Conservation (phyloP, 2,329 filamentous ascomycete species). For the Nemania abortiva region DNA sequence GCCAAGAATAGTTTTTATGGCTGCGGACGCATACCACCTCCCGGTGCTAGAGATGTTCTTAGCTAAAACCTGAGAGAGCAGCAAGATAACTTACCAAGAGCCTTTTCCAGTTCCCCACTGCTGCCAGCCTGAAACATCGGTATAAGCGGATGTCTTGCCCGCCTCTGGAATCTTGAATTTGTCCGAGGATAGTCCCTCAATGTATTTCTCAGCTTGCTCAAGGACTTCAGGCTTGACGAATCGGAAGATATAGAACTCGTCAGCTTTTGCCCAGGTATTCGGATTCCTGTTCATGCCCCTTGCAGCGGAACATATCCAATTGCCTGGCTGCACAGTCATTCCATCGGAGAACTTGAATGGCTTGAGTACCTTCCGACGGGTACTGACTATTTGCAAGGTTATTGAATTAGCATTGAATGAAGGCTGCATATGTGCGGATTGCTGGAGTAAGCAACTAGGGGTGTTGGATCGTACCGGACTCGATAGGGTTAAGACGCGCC, state of each 20-base stretch:
- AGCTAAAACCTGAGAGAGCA: no score
- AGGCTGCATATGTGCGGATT: no score
- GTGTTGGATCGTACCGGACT: not conserved
- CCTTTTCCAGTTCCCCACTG: not conserved
- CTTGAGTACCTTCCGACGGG: not conserved
- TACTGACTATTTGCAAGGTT: not conserved
- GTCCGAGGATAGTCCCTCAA: not conserved
- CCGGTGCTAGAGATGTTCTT: conserved; percentile 16
- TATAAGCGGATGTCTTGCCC: not conserved
- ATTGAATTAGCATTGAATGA: no score
- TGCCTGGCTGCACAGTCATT: not conserved
- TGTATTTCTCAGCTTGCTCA: not conserved
- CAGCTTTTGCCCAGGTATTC: not conserved
- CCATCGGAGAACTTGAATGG: not conserved
- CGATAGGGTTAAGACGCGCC: not conserved
- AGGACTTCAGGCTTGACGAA: not conserved
- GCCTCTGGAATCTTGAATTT: not conserved
- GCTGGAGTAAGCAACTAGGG: no score
- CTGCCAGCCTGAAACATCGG: not conserved
- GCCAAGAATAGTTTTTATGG: conserved; percentile 24
- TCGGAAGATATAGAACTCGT: not conserved
- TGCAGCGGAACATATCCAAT: not conserved
- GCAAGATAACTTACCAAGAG: not conserved
- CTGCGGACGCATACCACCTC: conserved; percentile 25
- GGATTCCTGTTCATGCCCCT: not conserved